A percentile compares a stretch with the other conserved stretches of the same genome.
Conservation (phyloP, 2,329 filamentous ascomycete species). For the Neocucurbitaria cava region DNA sequence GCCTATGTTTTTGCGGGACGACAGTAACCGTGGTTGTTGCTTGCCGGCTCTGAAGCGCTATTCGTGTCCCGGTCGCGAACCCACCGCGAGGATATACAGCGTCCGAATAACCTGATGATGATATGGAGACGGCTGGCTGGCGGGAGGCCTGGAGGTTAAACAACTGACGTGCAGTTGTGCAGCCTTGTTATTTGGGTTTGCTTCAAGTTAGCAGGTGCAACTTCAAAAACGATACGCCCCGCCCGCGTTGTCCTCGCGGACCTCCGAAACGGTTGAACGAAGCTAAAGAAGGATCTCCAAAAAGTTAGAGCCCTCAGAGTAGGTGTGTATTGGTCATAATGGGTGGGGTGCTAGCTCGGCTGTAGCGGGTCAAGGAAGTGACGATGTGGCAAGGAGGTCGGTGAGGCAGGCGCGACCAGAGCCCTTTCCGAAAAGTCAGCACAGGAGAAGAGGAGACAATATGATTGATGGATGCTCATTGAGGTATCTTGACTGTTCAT, state of each 20-base stretch:
- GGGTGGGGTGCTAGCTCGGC: not conserved
- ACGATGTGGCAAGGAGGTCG: not conserved
- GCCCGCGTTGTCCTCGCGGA: not conserved
- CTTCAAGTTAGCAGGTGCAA: not conserved
- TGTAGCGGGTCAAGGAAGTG: not conserved
- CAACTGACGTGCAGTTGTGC: not conserved
- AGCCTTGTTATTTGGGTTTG: not conserved
- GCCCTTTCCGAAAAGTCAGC: not conserved
- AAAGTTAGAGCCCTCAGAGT: not conserved
- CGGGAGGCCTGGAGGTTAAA: not conserved
- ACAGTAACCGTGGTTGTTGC: not conserved
- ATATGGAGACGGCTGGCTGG: not conserved
- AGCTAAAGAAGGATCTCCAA: not conserved
- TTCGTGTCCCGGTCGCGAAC: not conserved
- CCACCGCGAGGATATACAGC: not conserved
- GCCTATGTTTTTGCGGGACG: not conserved
- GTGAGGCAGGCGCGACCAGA: not conserved
- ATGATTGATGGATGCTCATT: conserved; percentile 20
- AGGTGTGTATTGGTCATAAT: not conserved
- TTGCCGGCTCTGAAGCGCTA: not conserved
- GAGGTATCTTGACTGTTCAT: conserved; percentile 35
- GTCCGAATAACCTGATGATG: not conserved
- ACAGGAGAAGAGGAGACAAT: not conserved
- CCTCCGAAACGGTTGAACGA: not conserved
- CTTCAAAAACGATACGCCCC: not conserved